A percentile compares a stretch with the other conserved stretches of the same genome.
phyloP scores from a whole-genome alignment of 208 protist species.

The Trypanosomatidae sp. region DNA sequence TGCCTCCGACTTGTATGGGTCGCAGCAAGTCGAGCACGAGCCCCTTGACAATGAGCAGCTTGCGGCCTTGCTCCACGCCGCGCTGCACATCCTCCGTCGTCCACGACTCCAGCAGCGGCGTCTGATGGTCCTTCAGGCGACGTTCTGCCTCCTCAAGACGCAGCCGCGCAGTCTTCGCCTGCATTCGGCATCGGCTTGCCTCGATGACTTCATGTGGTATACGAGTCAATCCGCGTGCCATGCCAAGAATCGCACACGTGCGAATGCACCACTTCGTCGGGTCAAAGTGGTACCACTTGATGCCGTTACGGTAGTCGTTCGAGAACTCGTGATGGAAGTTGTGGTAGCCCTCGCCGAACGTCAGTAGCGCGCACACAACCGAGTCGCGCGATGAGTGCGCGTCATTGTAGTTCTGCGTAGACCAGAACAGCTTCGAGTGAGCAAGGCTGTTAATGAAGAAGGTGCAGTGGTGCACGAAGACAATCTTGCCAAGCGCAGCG shows the following conservation, averaged over 20 bases:
- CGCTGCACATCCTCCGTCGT: slow-evolving; percentile 51
- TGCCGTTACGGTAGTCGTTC: slow-evolving; percentile 85
- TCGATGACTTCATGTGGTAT: slow-evolving; percentile 50
- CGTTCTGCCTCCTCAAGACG: slow-evolving; percentile 17
- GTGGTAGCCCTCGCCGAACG: slow-evolving; percentile 89
- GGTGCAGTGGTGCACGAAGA: slow-evolving; percentile 83
- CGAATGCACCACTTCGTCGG: slow-evolving; percentile 86
- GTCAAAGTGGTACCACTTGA: slow-evolving; percentile 87
- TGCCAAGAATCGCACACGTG: slow-evolving; percentile 24
- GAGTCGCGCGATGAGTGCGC: slow-evolving; percentile 75
- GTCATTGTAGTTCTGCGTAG: slow-evolving; percentile 69
- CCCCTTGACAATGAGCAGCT: slow-evolving; percentile 50
- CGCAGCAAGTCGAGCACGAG: slow-evolving; percentile 53
- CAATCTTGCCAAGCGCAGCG: slow-evolving; percentile 53
- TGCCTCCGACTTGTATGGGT: slow-evolving; percentile 28
- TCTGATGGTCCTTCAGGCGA: slow-evolving; percentile 24
- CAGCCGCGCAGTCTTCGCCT: slow-evolving; percentile 21
- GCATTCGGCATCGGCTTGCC: slow-evolving; percentile 34
- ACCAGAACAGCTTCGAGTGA: slow-evolving; percentile 59
- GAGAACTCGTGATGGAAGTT: slow-evolving; percentile 91
- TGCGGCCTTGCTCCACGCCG: slow-evolving; percentile 38
- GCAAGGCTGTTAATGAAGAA: slow-evolving; percentile 90
- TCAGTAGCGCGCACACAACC: slow-evolving; percentile 59
- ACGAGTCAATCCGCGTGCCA: slow-evolving; percentile 49
- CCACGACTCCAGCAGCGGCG: slow-evolving; percentile 18